Percentiles rank a stretch among this genome's conserved stretches.
Conservation (phyloP, 164 flowering plant genomes). For the Chloranthus sessilifolius region DNA sequence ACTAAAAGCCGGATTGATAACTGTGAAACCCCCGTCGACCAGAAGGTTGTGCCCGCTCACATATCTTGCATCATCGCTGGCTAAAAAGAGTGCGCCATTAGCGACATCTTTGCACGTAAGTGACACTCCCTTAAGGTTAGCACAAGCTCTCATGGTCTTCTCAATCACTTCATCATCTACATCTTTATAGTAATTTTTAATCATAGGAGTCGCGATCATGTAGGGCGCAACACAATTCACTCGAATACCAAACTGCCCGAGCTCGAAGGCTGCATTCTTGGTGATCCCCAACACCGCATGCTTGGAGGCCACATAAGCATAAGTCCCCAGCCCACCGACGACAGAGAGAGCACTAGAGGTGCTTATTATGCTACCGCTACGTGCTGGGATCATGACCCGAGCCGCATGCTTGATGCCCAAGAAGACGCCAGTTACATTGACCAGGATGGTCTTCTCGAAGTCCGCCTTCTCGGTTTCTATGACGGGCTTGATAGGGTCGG, state of each 20-base stretch:
- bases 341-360: slow-evolving; percentile 45
- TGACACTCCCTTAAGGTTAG: too few species aligned
- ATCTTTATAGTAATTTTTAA: neutral
- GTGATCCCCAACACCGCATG: too few species aligned
- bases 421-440: slow-evolving; percentile 17
- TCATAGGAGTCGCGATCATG: slow-evolving; percentile 29
- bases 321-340: slow-evolving; percentile 62
- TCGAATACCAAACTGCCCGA: slow-evolving; percentile 70
- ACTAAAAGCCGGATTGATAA: too few species aligned
- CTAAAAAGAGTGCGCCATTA: too few species aligned
- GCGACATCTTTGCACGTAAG: too few species aligned
- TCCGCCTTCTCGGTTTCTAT: slow-evolving; percentile 1
- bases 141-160: neutral
- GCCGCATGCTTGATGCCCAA: slow-evolving; percentile 14
- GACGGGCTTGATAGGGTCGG: slow-evolving; percentile 15
- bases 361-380: slow-evolving; percentile 19
- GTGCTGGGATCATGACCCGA: slow-evolving; percentile 8
- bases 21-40: too few species aligned
- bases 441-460: slow-evolving; percentile 13
- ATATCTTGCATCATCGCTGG: too few species aligned
- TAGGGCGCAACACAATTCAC: slow-evolving; percentile 92
- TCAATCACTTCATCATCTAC: too few species aligned
- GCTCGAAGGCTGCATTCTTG: slow-evolving; percentile 76
- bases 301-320: slow-evolving; percentile 70
- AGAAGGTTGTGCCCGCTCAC: too few species aligned